Conservation (phyloP, 2,329 filamentous ascomycete species). For the Beauveria scarabaeidicola region DNA sequence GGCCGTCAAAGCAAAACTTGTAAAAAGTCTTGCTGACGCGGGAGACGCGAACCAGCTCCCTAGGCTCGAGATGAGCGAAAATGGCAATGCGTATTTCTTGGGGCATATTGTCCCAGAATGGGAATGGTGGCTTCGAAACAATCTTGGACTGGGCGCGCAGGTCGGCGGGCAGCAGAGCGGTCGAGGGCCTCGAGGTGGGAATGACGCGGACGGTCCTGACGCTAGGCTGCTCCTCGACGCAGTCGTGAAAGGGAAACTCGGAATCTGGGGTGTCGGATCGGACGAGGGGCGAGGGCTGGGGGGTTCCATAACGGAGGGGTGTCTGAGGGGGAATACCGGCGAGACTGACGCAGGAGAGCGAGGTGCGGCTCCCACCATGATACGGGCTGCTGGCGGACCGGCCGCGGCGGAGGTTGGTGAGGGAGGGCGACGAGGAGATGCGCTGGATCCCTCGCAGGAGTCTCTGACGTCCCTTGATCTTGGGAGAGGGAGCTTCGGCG, state of each 20-base stretch:
- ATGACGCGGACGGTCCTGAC: slow-evolving; percentile 44
- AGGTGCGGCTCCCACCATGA: slow-evolving; percentile 34
- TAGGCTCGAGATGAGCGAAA: slow-evolving; percentile 66
- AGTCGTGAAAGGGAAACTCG: slow-evolving; percentile 33
- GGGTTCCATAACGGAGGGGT: slow-evolving; percentile 24
- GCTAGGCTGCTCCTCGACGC: slow-evolving; percentile 39
- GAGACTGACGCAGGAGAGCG: slow-evolving; percentile 48
- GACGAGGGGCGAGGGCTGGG: slow-evolving; percentile 33
- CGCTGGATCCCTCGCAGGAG: slow-evolving; percentile 68
- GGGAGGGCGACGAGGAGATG: slow-evolving; percentile 71
- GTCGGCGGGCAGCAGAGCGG: slow-evolving; percentile 56
- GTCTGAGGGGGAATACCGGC: slow-evolving; percentile 26
- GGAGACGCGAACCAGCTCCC: slow-evolving; percentile 72
- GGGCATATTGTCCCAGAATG: slow-evolving; percentile 76
- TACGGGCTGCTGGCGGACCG: slow-evolving; percentile 63
- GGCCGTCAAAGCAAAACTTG: slow-evolving; percentile 83
- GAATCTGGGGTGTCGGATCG: slow-evolving; percentile 30
- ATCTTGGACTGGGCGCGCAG: slow-evolving; percentile 25
- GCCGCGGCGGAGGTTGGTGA: slow-evolving; percentile 54
- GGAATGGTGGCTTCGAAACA: slow-evolving; percentile 33
- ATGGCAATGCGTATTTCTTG: slow-evolving; percentile 74
- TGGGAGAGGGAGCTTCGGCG: slow-evolving; percentile 27
- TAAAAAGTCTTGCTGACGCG: slow-evolving; percentile 72
- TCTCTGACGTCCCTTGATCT: slow-evolving; percentile 59
- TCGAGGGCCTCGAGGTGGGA: slow-evolving; percentile 31